phyloP scores from a whole-genome alignment of 768 basidiomycete species.

The Leccinum arenicola region DNA sequence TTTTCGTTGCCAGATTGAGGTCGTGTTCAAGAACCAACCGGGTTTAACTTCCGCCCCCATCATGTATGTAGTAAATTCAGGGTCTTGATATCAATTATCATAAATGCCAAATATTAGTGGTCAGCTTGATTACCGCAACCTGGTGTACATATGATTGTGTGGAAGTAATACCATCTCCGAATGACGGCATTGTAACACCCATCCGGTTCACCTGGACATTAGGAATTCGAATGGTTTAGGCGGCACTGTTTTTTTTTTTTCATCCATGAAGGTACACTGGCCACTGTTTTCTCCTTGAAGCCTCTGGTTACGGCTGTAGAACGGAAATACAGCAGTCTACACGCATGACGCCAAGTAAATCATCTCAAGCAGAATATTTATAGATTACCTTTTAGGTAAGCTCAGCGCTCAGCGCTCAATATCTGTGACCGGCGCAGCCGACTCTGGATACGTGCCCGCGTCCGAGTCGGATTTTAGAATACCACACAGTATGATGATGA shows the following conservation, averaged over 20 bases:
- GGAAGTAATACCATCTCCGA: neutral
- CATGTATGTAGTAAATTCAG: conserved; percentile 7
- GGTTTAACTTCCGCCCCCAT: conserved; percentile 6
- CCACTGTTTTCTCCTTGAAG: neutral
- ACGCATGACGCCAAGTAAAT: neutral
- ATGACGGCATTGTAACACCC: neutral
- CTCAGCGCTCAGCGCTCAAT: neutral
- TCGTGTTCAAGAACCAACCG: neutral
- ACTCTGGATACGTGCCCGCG: neutral
- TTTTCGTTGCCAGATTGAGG: conserved; percentile 7
- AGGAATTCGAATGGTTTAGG: neutral
- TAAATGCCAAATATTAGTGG: neutral
- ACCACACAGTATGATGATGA: neutral
- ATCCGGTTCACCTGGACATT: neutral
- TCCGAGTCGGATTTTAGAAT: neutral
- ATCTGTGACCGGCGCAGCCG: too few species aligned
- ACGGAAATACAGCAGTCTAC: conserved; percentile 18
- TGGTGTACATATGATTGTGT: neutral
- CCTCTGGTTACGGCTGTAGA: conserved; percentile 19
- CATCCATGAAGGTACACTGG: neutral
- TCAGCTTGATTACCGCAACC: conserved; percentile 1
- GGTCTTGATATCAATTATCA: conserved; percentile 12
- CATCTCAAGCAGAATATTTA: neutral
- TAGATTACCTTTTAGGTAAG: conserved; percentile 2
- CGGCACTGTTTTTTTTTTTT: neutral